Conservation (phyloP, 495 filamentous ascomycete species). For the Sabuloglossum arenarium region DNA sequence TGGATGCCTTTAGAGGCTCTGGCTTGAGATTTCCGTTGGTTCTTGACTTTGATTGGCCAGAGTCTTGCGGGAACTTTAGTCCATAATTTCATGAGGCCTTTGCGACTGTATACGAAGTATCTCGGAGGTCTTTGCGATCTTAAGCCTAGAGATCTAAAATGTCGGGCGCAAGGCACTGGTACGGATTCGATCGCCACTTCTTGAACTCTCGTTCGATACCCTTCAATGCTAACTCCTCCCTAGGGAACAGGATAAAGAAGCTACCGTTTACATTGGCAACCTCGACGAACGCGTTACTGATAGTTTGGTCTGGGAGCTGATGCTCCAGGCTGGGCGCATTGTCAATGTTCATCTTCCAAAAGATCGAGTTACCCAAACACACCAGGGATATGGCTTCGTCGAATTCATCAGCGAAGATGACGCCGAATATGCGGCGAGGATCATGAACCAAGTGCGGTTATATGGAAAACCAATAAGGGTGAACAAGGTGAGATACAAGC, state of each 20-base stretch:
- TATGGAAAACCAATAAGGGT: constrained; percentile 92
- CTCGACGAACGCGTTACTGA: constrained; percentile 91
- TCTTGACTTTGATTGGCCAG: neutral
- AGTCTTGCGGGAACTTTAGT: no score
- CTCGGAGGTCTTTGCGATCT: no score
- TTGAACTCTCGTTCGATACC: neutral
- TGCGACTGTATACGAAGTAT: no score
- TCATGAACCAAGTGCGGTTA: constrained; percentile 88
- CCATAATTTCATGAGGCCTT: no score
- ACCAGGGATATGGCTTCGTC: constrained; percentile 98
- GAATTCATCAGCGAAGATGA: constrained; percentile 93
- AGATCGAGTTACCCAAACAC: constrained; percentile 85
- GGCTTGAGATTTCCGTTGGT: no score
- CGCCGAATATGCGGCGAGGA: constrained; percentile 88
- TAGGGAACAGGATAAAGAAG: constrained; percentile 98
- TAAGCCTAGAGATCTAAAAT: no score
- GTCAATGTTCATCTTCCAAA: constrained; percentile 96
- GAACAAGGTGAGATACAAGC: constrained; percentile 45
- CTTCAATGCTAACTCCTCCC: constrained; percentile 3
- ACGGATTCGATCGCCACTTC: constrained; percentile 11
- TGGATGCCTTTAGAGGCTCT: no score
- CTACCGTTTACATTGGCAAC: constrained; percentile 94
- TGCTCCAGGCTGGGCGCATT: constrained; percentile 90
- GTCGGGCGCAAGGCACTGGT: constrained; percentile 71
- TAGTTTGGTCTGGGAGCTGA: constrained; percentile 85